Evolutionary conservation across 805 yeast genomes (phyloP), one percentile per base, ranked within the genome.

Genomic region (Kodamaea leandrae): DNA sequence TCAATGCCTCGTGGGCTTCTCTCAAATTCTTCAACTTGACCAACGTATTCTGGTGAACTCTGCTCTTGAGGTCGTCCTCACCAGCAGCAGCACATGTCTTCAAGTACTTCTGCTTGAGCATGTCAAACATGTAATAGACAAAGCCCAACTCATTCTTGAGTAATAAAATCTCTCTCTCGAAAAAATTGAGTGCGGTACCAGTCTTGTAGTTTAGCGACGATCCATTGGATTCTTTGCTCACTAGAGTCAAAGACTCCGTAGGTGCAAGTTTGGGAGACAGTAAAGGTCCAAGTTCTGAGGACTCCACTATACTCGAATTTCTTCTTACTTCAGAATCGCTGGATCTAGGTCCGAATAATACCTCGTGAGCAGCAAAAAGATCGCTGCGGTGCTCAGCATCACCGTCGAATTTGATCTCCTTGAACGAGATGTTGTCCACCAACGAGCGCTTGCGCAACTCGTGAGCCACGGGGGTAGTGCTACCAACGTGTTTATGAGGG

Each of bases 131-230:
- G 55, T 76, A 80, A 36, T 71, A 68, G 3, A 77, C 65, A 50
- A 83, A 82, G 36, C 80, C 83, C 27, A 79, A 61, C 53, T 82
- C 88, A 54, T 82, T 83, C 38, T 72, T 71, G 43, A 71, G 50
- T 26, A 82, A 63, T 41, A 82, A 55, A 12, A 81, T 60, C 51
- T 83, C 86, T 42, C 86, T 64, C 41, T 76, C 76, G 44, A 75
- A 79, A 48, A 71, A 78, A 27, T 73, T 74, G 10, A 72, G 36
- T 0, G 64, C 53, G 3, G 58, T 59, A 1, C 52, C 50, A 6
- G 71, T 10, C 12, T 15, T 42, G 42, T 43, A 34, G 21, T 34
- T 34, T 6, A 34, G 25, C 43, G 17, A 37, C 6, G 13, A 27
- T 21, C 19, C 42, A 33, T 18, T 36, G 3, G 53, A 48, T 16